Evolutionary conservation across 176 grass and related monocot species (phyloP), one percentile per base, ranked within the genome.

Genomic region (sorghum (Sorghum bicolor)): DNA sequence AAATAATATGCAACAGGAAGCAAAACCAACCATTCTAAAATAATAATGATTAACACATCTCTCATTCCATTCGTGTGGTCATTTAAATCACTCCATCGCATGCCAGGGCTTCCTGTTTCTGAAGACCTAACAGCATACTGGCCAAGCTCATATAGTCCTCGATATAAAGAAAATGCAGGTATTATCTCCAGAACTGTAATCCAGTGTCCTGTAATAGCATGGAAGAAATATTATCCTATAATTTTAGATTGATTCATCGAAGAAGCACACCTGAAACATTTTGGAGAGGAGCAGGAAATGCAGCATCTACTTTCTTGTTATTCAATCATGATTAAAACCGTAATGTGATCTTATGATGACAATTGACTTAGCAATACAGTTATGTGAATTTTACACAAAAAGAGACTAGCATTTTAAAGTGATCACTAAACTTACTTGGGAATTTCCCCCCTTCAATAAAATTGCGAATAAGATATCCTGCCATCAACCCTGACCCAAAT

Each of bases 171-270:
- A 88, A 98, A 98, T 77, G 84, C 85, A 60, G 96, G 96, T 87
- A 98, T 67, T 80, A 98, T 80, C 90, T 98, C 96, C 85, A 98
- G 85, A 82, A 92, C 82, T 85, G 92, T 92, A 75, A 91, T 93
- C 96, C 93, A 95, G 52, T 90, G 79, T 78, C 48, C 84, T 90
- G 74, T 44, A 79, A 22, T 78, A 86, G 71, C 67, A 62, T 22
- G 65, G 37, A 36, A 63, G 13, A 74, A 44, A 72, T 57, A 50
- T 80, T 76, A 50, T 38, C 7, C 37, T 25, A 85, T 24, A 8
- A 80, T 31, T 31, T 84, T 3, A 75, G 39, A 20, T 38, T 80
- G 8, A 36, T 80, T 62, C 29, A 50, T 30, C 1, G 29, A 62
- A 62, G 45, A 60, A 70, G 20, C 24, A 38, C 8, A 4, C 69